Evolutionary conservation across 352 stramenopile species (phyloP).

Genomic region (Globisporangium middletonii): DNA sequence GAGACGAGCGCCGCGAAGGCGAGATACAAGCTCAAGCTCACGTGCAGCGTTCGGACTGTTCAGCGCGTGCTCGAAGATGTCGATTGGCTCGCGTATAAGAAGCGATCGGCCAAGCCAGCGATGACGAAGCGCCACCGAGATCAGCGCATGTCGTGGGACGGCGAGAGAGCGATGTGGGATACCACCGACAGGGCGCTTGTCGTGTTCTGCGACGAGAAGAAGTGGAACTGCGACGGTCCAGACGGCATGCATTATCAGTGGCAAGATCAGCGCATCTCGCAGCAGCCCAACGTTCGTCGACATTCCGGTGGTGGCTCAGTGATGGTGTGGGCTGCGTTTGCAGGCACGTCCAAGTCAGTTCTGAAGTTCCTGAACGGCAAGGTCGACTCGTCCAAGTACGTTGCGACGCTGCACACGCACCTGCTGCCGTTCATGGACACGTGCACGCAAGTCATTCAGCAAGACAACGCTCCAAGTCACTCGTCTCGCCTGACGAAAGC

Average conservation of each 20-base stretch:
- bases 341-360: too few relatives aligned
- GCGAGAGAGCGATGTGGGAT: background rate
- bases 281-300: too few relatives aligned
- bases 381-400: too few relatives aligned
- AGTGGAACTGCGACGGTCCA: background rate
- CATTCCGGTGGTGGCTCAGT: too few relatives aligned
- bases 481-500: too few relatives aligned
- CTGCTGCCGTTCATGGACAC: too few relatives aligned
- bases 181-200: background rate
- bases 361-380: too few relatives aligned
- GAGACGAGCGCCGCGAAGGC: background rate
- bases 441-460: too few relatives aligned
- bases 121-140: background rate
- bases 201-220: background rate
- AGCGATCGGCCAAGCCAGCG: background rate
- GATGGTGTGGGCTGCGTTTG: too few relatives aligned
- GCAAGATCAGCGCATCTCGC: too few relatives aligned
- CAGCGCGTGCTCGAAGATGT: constrained; percentile 1
- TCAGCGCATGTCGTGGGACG: background rate
- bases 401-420: too few relatives aligned
- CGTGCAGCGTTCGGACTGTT: background rate
- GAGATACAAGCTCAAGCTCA: background rate
- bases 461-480: too few relatives aligned
- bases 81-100: constrained; percentile 4
- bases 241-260: background rate